phyloP scores from a whole-genome alignment of 148 eudicot genomes.

The Fagopyrum tataricum region DNA sequence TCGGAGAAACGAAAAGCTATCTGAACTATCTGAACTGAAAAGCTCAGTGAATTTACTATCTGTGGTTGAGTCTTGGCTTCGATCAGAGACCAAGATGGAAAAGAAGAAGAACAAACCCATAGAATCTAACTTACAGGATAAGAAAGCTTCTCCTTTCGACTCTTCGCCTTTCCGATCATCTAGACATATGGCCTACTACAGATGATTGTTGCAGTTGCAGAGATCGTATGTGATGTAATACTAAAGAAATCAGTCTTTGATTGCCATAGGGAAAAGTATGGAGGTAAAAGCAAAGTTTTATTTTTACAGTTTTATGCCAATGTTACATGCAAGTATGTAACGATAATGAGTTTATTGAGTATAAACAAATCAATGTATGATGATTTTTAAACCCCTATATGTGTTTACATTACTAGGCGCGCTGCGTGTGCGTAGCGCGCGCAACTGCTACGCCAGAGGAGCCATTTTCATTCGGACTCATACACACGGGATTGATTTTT shows the following conservation, averaged over 20 bases:
- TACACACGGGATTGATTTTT: too few relatives aligned
- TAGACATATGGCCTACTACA: conserved; percentile 87
- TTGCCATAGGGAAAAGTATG: not conserved
- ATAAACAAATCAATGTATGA: not conserved
- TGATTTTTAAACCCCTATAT: not conserved
- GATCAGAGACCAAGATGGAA: conserved; percentile 69
- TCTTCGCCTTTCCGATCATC: conserved; percentile 85
- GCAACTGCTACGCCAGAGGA: too few relatives aligned
- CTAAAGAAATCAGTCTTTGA: not conserved
- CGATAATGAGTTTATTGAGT: not conserved
- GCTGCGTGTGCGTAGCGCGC: too few relatives aligned
- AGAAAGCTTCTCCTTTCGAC: conserved; percentile 50
- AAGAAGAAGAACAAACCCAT: conserved; percentile 65
- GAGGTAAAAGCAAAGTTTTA: not conserved
- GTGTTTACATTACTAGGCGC: not conserved
- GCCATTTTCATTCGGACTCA: too few relatives aligned
- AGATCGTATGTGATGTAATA: not conserved
- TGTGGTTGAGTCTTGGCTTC: conserved; percentile 88
- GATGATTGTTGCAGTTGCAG: conserved; percentile 28
- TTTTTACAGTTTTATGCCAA: not conserved
- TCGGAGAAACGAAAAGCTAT: conserved; percentile 60
- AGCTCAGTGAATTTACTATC: conserved; percentile 67
- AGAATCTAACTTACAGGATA: conserved; percentile 21
- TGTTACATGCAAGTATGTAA: not conserved
- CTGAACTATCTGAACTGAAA: conserved; percentile 62